These are phyloP conservation scores for Exobasidium rhododendri DNA, from an alignment of 1,284 basidiomycete genomes.

Conservation along the genomic window DNA sequence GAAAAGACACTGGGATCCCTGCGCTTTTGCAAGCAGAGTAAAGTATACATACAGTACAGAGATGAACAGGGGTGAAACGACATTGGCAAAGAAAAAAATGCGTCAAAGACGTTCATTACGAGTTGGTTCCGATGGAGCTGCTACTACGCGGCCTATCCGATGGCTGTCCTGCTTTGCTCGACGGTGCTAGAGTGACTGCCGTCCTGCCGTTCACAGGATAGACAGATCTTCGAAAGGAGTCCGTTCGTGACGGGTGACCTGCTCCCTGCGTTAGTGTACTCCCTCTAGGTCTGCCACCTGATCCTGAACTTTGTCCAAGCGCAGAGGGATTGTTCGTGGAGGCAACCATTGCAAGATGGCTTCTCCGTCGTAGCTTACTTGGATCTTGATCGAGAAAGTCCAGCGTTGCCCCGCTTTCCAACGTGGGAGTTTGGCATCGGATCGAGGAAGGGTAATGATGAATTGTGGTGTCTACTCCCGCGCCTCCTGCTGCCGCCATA, in stretches of 20 bases:
- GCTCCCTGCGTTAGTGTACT: background rate
- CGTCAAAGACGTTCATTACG: no score
- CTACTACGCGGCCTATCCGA: background rate
- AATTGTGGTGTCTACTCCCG: no score
- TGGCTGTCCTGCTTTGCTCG: background rate
- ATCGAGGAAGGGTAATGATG: conserved; percentile 20
- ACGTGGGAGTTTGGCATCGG: conserved; percentile 13
- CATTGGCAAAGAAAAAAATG: no score
- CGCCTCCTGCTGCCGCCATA: conserved; percentile 15
- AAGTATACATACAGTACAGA: no score
- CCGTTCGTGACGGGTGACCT: background rate
- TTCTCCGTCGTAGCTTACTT: background rate
- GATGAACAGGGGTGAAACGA: no score
- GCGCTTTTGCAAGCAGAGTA: no score
- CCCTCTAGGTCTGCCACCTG: background rate
- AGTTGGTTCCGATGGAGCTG: background rate
- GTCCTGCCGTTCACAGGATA: background rate
- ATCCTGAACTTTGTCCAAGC: background rate
- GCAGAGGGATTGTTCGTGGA: background rate
- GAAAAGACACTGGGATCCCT: no score
- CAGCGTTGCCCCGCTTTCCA: conserved; percentile 21
- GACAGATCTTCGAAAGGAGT: background rate
- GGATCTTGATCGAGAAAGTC: conserved; percentile 48
- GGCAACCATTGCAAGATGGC: background rate
- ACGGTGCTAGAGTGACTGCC: background rate